A percentile compares a stretch with the other conserved stretches of the same genome.
These are phyloP conservation scores for Corynascus novoguineensis DNA, from an alignment of 495 filamentous ascomycete genomes.

Conservation along the genomic window DNA sequence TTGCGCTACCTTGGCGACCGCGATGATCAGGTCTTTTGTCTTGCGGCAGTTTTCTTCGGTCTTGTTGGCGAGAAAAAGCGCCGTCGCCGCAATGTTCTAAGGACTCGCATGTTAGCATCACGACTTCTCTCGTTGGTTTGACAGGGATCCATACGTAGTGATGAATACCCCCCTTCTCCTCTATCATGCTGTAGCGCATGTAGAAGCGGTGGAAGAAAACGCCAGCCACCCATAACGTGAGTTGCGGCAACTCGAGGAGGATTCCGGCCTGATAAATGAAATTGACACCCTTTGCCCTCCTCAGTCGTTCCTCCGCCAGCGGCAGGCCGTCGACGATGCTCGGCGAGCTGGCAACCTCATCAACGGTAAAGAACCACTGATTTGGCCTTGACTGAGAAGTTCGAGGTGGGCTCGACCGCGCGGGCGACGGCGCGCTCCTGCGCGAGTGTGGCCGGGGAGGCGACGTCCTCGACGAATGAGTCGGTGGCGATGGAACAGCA, in stretches of 20 bases:
- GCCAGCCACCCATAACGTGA: constrained; percentile 85
- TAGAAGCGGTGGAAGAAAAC: constrained; percentile 93
- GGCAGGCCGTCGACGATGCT: constrained; percentile 78
- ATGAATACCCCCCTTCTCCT: constrained; percentile 65
- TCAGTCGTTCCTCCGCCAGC: constrained; percentile 65
- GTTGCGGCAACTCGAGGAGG: constrained; percentile 83
- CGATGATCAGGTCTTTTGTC: constrained; percentile 85
- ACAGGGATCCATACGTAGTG: constrained; percentile 61
- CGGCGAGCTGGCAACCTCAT: constrained; percentile 75
- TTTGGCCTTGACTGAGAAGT: constrained; percentile 31
- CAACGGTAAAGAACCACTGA: constrained; percentile 88
- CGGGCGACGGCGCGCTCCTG: constrained; percentile 36
- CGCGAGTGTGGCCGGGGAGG: constrained; percentile 44
- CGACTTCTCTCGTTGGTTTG: neutral
- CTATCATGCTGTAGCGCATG: constrained; percentile 77
- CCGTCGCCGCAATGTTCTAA: constrained; percentile 74
- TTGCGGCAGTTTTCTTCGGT: constrained; percentile 93
- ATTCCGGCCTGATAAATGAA: constrained; percentile 95
- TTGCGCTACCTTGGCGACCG: constrained; percentile 88
- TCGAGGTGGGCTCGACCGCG: constrained; percentile 31
- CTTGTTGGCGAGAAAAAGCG: constrained; percentile 91
- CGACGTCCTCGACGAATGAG: constrained; percentile 43
- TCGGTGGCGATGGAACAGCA: constrained; percentile 48
- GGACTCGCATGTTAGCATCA: neutral
- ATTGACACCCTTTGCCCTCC: constrained; percentile 84